Evolutionary conservation across 441 rosid species (phyloP).

Genomic region (Raphanus hybrid): DNA sequence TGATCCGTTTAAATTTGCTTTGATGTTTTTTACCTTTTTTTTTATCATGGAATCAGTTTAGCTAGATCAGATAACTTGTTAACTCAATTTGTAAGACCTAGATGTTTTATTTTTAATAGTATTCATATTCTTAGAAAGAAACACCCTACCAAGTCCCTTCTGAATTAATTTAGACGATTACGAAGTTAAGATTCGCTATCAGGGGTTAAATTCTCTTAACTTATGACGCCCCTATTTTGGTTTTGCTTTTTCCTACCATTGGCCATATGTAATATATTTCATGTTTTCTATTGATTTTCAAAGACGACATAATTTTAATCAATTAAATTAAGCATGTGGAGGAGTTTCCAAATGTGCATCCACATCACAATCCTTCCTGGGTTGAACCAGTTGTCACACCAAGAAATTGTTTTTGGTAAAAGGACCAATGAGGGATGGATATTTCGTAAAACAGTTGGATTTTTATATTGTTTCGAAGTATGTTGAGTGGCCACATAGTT

Average conservation of each 20-base stretch:
- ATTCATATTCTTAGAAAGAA: too few species aligned
- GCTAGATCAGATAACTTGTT: not conserved
- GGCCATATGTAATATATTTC: conserved; percentile 10
- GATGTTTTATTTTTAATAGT: too few species aligned
- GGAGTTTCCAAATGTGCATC: conserved; percentile 5
- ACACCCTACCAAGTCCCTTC: not conserved
- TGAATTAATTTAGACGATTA: not conserved
- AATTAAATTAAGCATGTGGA: conserved; percentile 1
- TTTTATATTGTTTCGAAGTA: not conserved
- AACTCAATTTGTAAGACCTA: not conserved
- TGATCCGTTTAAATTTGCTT: not conserved
- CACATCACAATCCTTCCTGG: conserved; percentile 16
- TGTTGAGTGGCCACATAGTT: conserved; percentile 4
- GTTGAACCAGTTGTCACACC: conserved; percentile 22
- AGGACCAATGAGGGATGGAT: not conserved
- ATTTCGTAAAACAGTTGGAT: not conserved
- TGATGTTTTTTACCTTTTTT: too few species aligned
- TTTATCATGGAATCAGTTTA: not conserved
- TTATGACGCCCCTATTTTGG: not conserved
- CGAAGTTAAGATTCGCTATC: not conserved
- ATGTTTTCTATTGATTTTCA: not conserved
- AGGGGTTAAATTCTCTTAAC: conserved; percentile 1
- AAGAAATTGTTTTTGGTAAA: not conserved
- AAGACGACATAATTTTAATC: conserved; percentile 11
- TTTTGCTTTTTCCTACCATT: conserved; percentile 3